Evolutionary conservation across 176 grass and related monocot genomes (phyloP).

Genomic region (Stipa capillata): DNA sequence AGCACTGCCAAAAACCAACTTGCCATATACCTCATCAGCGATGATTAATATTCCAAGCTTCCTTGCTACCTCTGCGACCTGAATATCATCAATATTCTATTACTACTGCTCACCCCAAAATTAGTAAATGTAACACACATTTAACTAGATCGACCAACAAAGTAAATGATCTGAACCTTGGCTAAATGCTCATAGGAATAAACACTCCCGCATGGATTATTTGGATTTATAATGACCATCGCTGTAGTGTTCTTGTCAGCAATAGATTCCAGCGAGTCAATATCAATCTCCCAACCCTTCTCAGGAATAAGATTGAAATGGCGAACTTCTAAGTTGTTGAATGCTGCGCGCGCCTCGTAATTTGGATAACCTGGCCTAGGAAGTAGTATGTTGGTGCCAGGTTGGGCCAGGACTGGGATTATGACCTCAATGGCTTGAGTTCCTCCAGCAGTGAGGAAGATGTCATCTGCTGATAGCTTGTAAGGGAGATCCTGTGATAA

Average conservation of each 20-base stretch:
- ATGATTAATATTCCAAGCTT: constrained; percentile 56
- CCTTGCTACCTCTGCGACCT: constrained; percentile 47
- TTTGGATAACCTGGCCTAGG: constrained; percentile 41
- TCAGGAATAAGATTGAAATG: constrained; percentile 48
- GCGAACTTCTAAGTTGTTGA: constrained; percentile 26
- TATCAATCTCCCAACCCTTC: constrained; percentile 47
- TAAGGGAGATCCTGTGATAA: constrained; percentile 43
- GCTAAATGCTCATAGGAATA: constrained; percentile 40
- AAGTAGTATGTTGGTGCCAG: constrained; percentile 50
- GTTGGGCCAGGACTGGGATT: constrained; percentile 23
- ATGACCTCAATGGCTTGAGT: constrained; percentile 56
- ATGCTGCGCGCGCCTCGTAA: constrained; percentile 24
- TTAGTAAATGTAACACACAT: not conserved
- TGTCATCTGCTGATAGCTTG: constrained; percentile 23
- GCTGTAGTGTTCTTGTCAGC: constrained; percentile 57
- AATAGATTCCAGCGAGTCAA: constrained; percentile 31
- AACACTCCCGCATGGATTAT: constrained; percentile 59
- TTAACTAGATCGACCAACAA: not conserved
- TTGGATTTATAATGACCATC: constrained; percentile 50
- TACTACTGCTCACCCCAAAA: not conserved
- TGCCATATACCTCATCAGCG: constrained; percentile 58
- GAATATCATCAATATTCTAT: not conserved
- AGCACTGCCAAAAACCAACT: constrained; percentile 32
- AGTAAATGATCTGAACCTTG: constrained; percentile 6
- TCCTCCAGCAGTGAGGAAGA: constrained; percentile 58